phyloP scores from a whole-genome alignment of 192 early-diverging fungal species.

The Linnemannia hyalina region DNA sequence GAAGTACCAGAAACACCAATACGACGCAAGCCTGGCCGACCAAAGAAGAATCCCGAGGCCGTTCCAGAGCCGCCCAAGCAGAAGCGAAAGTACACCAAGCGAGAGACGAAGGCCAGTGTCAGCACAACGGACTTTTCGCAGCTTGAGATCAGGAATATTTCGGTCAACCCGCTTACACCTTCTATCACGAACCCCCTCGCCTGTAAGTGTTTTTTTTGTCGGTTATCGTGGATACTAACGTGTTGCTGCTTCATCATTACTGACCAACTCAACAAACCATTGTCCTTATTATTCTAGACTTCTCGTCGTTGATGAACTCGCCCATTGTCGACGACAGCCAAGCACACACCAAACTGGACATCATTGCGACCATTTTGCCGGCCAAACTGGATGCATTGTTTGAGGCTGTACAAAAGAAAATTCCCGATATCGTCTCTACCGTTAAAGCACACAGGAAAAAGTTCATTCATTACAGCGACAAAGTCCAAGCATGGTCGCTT shows the following conservation, averaged over 20 bases:
- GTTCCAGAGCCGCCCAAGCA: not conserved
- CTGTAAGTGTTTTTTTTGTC: conserved; percentile 4
- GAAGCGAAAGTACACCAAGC: conserved; percentile 1
- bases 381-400: conserved; percentile 20
- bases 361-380: conserved; percentile 25
- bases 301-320: conserved; percentile 30
- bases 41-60: not conserved
- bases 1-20: not conserved
- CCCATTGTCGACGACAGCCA: conserved; percentile 35
- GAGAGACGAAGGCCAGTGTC: not conserved
- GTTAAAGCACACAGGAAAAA: conserved; percentile 19
- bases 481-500: not conserved
- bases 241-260: not conserved
- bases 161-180: conserved; percentile 28
- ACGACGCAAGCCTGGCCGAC: not conserved
- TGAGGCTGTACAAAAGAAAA: conserved; percentile 25
- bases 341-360: conserved; percentile 26
- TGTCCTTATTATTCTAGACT: conserved; percentile 12
- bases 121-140: conserved; percentile 1
- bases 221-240: not conserved
- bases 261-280: not conserved
- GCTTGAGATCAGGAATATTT: conserved; percentile 48
- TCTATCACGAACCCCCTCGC: conserved; percentile 8
- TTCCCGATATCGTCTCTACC: conserved; percentile 1
- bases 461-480: not conserved